These are phyloP conservation scores for Halenospora varia DNA, from an alignment of 495 filamentous ascomycete genomes.

Conservation along the genomic window DNA sequence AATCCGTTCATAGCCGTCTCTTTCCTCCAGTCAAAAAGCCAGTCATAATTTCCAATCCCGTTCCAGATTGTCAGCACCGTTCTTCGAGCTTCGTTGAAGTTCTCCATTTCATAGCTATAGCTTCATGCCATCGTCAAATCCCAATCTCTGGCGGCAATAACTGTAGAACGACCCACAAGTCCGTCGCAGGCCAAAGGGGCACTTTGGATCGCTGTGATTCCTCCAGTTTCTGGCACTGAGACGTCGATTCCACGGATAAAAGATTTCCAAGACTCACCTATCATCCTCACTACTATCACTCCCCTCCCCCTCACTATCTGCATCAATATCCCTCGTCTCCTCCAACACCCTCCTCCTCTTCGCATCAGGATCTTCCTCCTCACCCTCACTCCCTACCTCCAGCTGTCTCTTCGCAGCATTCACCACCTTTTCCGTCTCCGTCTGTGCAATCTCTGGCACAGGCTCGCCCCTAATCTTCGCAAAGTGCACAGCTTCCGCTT, in stretches of 20 bases:
- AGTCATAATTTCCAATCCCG: not conserved
- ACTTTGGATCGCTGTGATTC: not conserved
- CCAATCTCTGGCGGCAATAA: no score
- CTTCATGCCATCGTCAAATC: no score
- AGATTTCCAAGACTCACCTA: conserved; percentile 38
- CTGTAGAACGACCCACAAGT: no score
- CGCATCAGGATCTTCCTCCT: conserved; percentile 65
- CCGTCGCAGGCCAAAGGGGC: no score
- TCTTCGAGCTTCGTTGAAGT: no score
- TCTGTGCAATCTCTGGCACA: conserved; percentile 32
- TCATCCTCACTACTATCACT: conserved; percentile 70
- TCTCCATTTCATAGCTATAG: no score
- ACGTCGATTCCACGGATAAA: no score
- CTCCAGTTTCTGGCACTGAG: not conserved
- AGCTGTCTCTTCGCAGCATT: conserved; percentile 62
- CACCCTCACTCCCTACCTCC: conserved; percentile 40
- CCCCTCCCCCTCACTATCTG: conserved; percentile 69
- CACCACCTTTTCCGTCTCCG: conserved; percentile 29
- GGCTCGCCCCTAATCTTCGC: conserved; percentile 71
- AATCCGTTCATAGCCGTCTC: not conserved
- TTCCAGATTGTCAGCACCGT: no score
- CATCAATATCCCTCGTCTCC: conserved; percentile 85
- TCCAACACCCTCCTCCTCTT: conserved; percentile 86
- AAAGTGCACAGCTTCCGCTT: conserved; percentile 83
- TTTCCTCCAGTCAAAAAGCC: not conserved